Evolutionary conservation across 495 filamentous ascomycete species (phyloP).

Genomic region (Neurospora discreta): DNA sequence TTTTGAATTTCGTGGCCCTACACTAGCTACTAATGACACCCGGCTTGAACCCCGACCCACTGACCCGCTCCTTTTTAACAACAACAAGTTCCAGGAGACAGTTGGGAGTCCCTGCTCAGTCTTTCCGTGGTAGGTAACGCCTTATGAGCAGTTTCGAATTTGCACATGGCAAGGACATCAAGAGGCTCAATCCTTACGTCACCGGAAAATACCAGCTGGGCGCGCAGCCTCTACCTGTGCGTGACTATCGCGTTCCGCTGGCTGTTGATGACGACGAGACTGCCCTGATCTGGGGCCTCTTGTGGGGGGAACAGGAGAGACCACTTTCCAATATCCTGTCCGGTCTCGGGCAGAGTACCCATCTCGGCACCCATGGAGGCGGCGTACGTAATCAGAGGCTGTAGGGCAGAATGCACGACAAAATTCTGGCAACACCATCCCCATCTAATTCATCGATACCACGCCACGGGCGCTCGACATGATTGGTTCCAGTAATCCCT

Average conservation of each 20-base stretch:
- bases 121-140: neutral
- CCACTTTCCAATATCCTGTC: neutral
- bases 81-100: neutral
- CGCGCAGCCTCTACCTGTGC: neutral
- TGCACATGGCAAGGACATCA: neutral
- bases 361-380: neutral
- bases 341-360: neutral
- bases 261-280: neutral
- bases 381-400: neutral
- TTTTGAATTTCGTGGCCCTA: neutral
- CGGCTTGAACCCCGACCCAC: neutral
- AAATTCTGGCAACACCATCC: constrained; percentile 7
- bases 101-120: neutral
- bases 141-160: neutral
- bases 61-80: neutral
- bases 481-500: constrained; percentile 8
- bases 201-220: neutral
- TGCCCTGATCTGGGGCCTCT: neutral
- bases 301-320: neutral
- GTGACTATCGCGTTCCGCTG: neutral
- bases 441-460: neutral
- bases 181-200: neutral
- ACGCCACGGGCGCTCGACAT: neutral
- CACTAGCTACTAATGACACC: neutral
- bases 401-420: neutral